Evolutionary conservation across 805 yeast genomes (phyloP).

Genomic region (Komagataella pseudopastoris): DNA sequence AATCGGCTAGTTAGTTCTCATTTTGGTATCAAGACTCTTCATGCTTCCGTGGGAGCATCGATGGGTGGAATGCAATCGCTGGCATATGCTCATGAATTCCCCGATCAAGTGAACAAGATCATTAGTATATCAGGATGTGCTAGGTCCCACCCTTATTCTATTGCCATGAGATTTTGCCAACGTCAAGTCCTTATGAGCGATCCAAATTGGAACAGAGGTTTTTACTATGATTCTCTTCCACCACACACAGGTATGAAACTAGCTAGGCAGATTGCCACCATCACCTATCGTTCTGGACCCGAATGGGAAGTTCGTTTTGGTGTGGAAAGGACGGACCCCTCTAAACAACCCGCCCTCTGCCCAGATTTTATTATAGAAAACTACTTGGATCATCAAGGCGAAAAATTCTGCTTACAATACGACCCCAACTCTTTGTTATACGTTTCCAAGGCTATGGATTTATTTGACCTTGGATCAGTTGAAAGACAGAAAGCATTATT

Average conservation of each 20-base stretch:
- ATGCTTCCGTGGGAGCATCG: constrained; percentile 80
- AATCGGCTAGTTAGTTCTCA: constrained; percentile 48
- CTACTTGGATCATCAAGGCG: constrained; percentile 89
- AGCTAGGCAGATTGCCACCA: constrained; percentile 88
- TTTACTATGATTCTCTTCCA: constrained; percentile 58
- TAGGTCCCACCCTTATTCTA: constrained; percentile 85
- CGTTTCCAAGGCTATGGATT: constrained; percentile 88
- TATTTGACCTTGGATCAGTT: constrained; percentile 60
- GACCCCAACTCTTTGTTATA: constrained; percentile 85
- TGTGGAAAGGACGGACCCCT: constrained; percentile 71
- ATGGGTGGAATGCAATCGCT: constrained; percentile 99
- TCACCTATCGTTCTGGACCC: constrained; percentile 90
- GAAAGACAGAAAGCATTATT: constrained; percentile 29
- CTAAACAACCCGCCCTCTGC: constrained; percentile 72
- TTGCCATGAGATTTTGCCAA: constrained; percentile 88
- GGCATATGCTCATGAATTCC: constrained; percentile 77
- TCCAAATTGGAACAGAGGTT: constrained; percentile 89
- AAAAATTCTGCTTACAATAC: constrained; percentile 81
- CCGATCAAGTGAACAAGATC: constrained; percentile 59
- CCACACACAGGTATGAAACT: constrained; percentile 94
- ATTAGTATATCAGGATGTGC: constrained; percentile 88
- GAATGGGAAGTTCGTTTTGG: constrained; percentile 95
- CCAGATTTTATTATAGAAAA: constrained; percentile 91
- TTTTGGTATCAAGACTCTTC: constrained; percentile 48
- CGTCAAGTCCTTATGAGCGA: constrained; percentile 90